Conservation (phyloP, 331 rosid species). For the Dryas integrifolia region DNA sequence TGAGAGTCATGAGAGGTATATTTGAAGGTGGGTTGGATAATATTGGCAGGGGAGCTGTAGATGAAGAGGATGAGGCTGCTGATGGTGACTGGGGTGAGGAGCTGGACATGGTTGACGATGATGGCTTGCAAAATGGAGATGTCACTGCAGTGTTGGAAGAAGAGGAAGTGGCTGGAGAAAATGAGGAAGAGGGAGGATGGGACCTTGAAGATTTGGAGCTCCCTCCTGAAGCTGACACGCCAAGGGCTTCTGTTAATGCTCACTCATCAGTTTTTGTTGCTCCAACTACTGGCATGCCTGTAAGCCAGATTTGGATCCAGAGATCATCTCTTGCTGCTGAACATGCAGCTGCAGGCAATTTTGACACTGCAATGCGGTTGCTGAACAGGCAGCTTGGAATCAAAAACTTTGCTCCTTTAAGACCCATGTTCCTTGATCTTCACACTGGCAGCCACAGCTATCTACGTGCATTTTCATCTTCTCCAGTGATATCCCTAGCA, state of each 20-base stretch:
- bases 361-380: conserved; percentile 91
- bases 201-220: conserved; percentile 88
- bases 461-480: conserved; percentile 69
- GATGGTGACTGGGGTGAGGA: conserved; percentile 87
- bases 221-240: conserved; percentile 82
- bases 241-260: conserved; percentile 56
- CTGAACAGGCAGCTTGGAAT: conserved; percentile 90
- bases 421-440: conserved; percentile 78
- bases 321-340: conserved; percentile 95
- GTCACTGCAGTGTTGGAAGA: conserved; percentile 54
- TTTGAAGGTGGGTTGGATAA: conserved; percentile 80
- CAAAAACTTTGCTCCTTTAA: conserved; percentile 69
- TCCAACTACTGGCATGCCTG: conserved; percentile 96
- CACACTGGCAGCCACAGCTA: conserved; percentile 74
- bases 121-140: conserved; percentile 68
- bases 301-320: conserved; percentile 90
- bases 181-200: conserved; percentile 92
- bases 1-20: conserved; percentile 77
- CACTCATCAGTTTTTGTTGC: conserved; percentile 64
- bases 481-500: conserved; percentile 74
- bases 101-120: conserved; percentile 69
- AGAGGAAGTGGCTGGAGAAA: conserved; percentile 65
- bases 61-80: conserved; percentile 70
- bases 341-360: conserved; percentile 94
- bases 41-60: conserved; percentile 41